phyloP scores from a whole-genome alignment of 176 grass and related monocot species.

The Cenchrus purpureus region DNA sequence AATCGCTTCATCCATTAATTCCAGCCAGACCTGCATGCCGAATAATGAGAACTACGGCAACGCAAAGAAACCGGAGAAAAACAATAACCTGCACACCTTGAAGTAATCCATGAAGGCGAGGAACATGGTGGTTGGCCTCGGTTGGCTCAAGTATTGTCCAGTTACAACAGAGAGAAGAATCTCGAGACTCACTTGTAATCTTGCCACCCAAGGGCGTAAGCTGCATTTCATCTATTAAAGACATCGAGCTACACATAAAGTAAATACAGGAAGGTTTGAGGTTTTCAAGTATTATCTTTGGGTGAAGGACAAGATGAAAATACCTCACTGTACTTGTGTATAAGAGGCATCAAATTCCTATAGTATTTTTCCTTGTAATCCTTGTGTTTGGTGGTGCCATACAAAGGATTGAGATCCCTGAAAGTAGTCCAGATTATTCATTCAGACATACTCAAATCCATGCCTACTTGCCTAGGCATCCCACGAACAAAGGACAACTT shows the following conservation, averaged over 20 bases:
- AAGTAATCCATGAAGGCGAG: constrained; percentile 87
- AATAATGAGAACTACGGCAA: neutral
- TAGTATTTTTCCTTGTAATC: constrained; percentile 93
- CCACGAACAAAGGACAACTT: too few species aligned
- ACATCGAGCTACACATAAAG: constrained; percentile 53
- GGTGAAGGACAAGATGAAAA: neutral
- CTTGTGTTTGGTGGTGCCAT: constrained; percentile 59
- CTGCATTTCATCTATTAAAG: constrained; percentile 87
- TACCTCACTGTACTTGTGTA: constrained; percentile 84
- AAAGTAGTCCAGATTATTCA: too few species aligned
- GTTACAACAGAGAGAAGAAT: constrained; percentile 90
- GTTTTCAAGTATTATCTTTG: neutral
- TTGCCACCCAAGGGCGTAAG: constrained; percentile 81
- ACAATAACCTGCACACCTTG: constrained; percentile 35
- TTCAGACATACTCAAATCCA: too few species aligned
- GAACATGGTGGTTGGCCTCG: constrained; percentile 50
- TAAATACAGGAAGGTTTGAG: constrained; percentile 33
- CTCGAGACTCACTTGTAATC: constrained; percentile 85
- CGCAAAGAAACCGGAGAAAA: neutral
- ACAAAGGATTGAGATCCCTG: constrained; percentile 69
- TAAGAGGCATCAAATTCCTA: constrained; percentile 64
- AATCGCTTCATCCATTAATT: constrained; percentile 63
- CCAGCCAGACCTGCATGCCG: constrained; percentile 64
- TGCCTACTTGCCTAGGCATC: too few species aligned
- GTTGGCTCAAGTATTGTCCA: constrained; percentile 79